Evolutionary conservation across 2,329 filamentous ascomycete species (phyloP), one percentile per base, ranked within the genome.

Genomic region (Stachybotrys elegans): DNA sequence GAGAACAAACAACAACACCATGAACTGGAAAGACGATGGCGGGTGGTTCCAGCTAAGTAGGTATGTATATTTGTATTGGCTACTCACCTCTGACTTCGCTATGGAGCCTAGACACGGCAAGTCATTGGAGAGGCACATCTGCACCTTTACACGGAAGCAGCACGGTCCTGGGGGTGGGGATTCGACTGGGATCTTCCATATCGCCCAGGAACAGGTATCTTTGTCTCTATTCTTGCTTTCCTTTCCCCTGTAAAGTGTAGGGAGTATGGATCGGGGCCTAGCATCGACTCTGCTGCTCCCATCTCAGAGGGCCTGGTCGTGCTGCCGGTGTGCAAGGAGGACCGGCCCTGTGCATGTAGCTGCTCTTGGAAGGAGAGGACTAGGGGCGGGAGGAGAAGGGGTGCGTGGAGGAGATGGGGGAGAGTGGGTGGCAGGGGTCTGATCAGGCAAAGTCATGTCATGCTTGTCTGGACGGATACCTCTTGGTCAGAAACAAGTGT

Each of bases 281-380:
- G 50, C 48, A 53, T 55, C 51, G 45, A 57, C 44, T 59, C 58
- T 56, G 58, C 59, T 57, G 62, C 42, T 46, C 49, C 39, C 50
- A 50, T 43, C 43, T 40, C 45, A 54, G 51, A 56, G 55, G 50
- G 46, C 50, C 51, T 51, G 43, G 56, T 45, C 47, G 53, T 49
- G n/a, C n/a, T n/a, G 51, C 49, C 53, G 53, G 57, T 51, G 52
- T 53, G 48, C 50, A 56, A 46, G 48, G 45, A 56, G 48, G 49
- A 52, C 51, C 50, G 52, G 40, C 53, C 52, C 62, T 67, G 64
- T 63, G 65, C 62, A 68, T 65, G 66, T 64, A 63, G 63, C 70
- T 69, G 58, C 64, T 69, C 67, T 70, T 63, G 70, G 70, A 72
- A 74, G 71, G 69, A n/a, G n/a, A 72, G 70, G 66, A 62, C 48